phyloP scores from a whole-genome alignment of 169 alveolate genomes.

The Cryptosporidium ubiquitum region DNA sequence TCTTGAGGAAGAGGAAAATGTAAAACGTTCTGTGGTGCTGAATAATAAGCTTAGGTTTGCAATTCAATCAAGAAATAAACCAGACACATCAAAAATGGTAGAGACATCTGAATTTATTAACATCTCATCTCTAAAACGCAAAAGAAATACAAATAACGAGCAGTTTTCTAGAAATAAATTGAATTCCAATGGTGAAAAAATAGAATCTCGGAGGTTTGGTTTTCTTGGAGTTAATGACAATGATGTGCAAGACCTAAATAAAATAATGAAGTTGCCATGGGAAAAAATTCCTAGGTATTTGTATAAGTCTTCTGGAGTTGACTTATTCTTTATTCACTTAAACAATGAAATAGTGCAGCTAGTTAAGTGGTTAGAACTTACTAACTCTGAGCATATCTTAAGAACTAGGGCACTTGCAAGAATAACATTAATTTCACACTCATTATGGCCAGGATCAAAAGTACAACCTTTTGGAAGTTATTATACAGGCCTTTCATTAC shows the following conservation, averaged over 20 bases:
- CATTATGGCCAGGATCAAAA: constrained; percentile 74
- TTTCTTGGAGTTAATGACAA: constrained; percentile 3
- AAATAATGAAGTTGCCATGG: constrained; percentile 66
- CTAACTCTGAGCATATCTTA: constrained; percentile 32
- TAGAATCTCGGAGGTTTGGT: background rate
- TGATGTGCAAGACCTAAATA: background rate
- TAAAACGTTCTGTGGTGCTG: constrained; percentile 11
- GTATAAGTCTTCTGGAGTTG: background rate
- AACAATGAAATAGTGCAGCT: constrained; percentile 66
- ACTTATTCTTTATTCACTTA: constrained; percentile 49
- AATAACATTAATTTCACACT: constrained; percentile 52
- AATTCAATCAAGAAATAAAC: constrained; percentile 65
- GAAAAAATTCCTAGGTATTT: constrained; percentile 44
- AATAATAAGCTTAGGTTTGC: constrained; percentile 38
- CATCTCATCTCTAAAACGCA: constrained; percentile 24
- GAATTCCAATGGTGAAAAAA: background rate
- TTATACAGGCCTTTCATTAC: constrained; percentile 73
- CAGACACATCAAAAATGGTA: constrained; percentile 41
- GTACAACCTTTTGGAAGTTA: constrained; percentile 75
- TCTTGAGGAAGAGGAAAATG: constrained; percentile 45
- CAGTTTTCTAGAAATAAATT: background rate
- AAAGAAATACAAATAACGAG: background rate
- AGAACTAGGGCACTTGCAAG: constrained; percentile 69
- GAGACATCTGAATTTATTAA: constrained; percentile 66
- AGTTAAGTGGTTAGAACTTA: constrained; percentile 66